phyloP scores from a whole-genome alignment of 805 yeast genomes.

The Debaryomyces castellii region DNA sequence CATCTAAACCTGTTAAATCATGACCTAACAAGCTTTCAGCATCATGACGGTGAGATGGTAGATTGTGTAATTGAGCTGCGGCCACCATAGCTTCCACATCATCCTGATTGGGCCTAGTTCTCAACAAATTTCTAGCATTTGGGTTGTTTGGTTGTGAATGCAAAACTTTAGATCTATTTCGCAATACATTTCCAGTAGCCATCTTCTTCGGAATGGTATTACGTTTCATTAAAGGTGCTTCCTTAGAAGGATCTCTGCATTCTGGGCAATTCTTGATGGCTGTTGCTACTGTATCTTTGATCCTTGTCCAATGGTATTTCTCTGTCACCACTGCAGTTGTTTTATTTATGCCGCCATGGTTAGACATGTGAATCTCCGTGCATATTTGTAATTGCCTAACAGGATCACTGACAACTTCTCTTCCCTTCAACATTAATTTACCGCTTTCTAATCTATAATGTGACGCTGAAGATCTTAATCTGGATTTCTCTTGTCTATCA shows the following conservation, averaged over 20 bases:
- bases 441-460: conserved; percentile 74
- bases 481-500: conserved; percentile 82
- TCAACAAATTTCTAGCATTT: conserved; percentile 19
- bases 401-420: conserved; percentile 81
- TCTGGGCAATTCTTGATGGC: conserved; percentile 74
- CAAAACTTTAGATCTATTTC: conserved; percentile 14
- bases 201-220: conserved; percentile 17
- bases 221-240: conserved; percentile 15
- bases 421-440: conserved; percentile 69
- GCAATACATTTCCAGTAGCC: conserved; percentile 5
- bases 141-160: conserved; percentile 19
- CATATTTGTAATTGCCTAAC: conserved; percentile 74
- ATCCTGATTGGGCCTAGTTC: conserved; percentile 17
- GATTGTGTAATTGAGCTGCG: conserved; percentile 23
- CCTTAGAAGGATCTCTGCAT: conserved; percentile 54
- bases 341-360: conserved; percentile 87
- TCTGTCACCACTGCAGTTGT: conserved; percentile 78
- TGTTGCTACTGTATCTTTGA: conserved; percentile 81
- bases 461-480: conserved; percentile 76
- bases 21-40: conserved; percentile 32
- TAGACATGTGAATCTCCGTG: conserved; percentile 61
- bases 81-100: conserved; percentile 37
- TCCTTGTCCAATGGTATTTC: conserved; percentile 86
- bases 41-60: conserved; percentile 25
- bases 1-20: conserved; percentile 45